Evolutionary conservation across 192 early-diverging fungal genomes (phyloP).

Genomic region (Geosiphon pyriformis): DNA sequence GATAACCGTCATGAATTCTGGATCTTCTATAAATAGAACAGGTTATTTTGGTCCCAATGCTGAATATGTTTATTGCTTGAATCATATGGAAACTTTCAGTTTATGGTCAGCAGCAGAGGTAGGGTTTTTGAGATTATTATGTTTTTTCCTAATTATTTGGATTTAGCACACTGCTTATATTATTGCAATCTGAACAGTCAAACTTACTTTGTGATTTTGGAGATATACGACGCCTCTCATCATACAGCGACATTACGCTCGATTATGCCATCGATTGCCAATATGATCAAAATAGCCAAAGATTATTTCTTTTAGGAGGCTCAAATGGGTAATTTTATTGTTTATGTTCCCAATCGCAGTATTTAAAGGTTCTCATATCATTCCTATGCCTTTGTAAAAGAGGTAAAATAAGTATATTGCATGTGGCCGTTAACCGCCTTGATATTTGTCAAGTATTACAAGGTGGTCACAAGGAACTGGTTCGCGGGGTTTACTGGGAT

Average conservation of each 20-base stretch:
- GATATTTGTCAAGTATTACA: slow-evolving; percentile 71
- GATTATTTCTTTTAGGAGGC: slow-evolving; percentile 79
- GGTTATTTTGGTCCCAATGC: slow-evolving; percentile 88
- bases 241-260: slow-evolving; percentile 42
- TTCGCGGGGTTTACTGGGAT: slow-evolving; percentile 77
- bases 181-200: slow-evolving; percentile 28
- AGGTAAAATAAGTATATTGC: slow-evolving; percentile 71
- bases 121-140: no score
- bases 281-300: slow-evolving; percentile 60
- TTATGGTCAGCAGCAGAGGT: slow-evolving; percentile 63
- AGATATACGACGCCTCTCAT: slow-evolving; percentile 62
- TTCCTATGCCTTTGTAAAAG: slow-evolving; percentile 32
- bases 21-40: slow-evolving; percentile 71
- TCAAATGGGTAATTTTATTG: slow-evolving; percentile 50
- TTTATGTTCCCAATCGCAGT: slow-evolving; percentile 13
- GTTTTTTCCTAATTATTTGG: no score
- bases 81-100: slow-evolving; percentile 88
- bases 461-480: slow-evolving; percentile 82
- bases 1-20: slow-evolving; percentile 74
- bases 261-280: slow-evolving; percentile 83
- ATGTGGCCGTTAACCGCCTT: slow-evolving; percentile 71
- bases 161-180: no score
- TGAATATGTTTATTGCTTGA: slow-evolving; percentile 86
- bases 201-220: slow-evolving; percentile 69
- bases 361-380: no score